Conservation (phyloP, 768 basidiomycete genomes). For the Amylocystis lapponica region DNA sequence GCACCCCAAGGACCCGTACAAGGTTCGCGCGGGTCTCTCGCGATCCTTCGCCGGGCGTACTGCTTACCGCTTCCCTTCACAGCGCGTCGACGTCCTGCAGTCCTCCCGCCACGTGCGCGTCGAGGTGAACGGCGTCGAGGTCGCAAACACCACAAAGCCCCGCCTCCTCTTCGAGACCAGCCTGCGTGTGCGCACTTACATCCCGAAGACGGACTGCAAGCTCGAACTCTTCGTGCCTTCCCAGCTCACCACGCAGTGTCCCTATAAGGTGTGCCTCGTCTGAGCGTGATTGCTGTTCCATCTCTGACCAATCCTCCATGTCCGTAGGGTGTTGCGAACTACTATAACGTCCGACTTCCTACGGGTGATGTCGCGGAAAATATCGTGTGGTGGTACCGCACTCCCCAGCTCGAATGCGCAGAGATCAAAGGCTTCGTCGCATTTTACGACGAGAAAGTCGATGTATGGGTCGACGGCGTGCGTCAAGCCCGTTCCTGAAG, state of each 20-base stretch:
- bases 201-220: constrained; percentile 50
- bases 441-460: constrained; percentile 65
- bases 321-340: constrained; percentile 51
- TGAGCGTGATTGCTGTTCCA: neutral
- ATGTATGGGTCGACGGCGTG: constrained; percentile 56
- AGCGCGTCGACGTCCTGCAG: constrained; percentile 58
- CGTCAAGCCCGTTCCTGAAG: constrained; percentile 45
- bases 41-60: neutral
- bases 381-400: constrained; percentile 61
- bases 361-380: constrained; percentile 39
- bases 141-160: constrained; percentile 52
- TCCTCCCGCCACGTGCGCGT: constrained; percentile 58
- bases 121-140: constrained; percentile 55
- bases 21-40: constrained; percentile 35
- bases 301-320: neutral
- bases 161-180: constrained; percentile 54
- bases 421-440: constrained; percentile 47
- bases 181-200: constrained; percentile 52
- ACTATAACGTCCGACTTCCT: constrained; percentile 45
- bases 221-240: constrained; percentile 47
- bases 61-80: neutral
- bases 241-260: constrained; percentile 42
- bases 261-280: constrained; percentile 51
- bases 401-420: constrained; percentile 44
- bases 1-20: constrained; percentile 67